Evolutionary conservation across 805 yeast species (phyloP), one percentile per base, ranked within the genome.

Genomic region (Barnettozyma vustinii): DNA sequence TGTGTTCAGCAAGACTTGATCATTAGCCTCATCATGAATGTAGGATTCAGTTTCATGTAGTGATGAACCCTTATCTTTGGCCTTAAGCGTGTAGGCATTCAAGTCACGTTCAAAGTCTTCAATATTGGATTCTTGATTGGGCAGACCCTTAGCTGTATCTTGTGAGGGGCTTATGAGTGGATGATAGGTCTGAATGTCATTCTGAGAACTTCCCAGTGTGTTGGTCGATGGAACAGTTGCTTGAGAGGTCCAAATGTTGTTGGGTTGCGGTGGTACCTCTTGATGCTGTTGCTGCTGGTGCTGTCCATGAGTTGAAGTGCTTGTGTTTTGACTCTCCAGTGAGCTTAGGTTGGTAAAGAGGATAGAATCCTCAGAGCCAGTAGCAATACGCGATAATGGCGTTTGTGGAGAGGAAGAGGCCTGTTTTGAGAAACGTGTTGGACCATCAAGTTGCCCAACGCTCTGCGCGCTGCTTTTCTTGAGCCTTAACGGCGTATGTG

Each of bases 1-100:
- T 41, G 61, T 68, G 49, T 70, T 70, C 48, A 71, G 51, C 35
- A 70, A 49, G 2, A 68, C 61, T 9, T 60, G 54, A n/a, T 64
- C 70, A 45, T 63, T 63, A 23, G 54, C 52, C 20, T 56, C 57
- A 48, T 66, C 72, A 44, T 67, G 69, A 8, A 69, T 61, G 48
- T 68, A 70, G 1, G 72, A 65, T 6, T 59, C 67, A 16, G 62
- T 65, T 18, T 62, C 64, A 23, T 59, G 45, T 9, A 44, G n/a
- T 4, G 41, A 19, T 12, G 50, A 42, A 9, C 21, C n/a, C 16
- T 23, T 40, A 21, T 23, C 21, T 19, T 47, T 19, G 21, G 27
- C 33, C 37, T 44, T 37, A 5, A 27, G 40, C 13, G 30, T 47
- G 33, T 16, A 26, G 19, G 32, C 30, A 16, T 40, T 3, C 21